Percentiles rank a stretch among this genome's conserved stretches.
phyloP scores from a whole-genome alignment of 352 stramenopile species.

The Globisporangium paddicum region DNA sequence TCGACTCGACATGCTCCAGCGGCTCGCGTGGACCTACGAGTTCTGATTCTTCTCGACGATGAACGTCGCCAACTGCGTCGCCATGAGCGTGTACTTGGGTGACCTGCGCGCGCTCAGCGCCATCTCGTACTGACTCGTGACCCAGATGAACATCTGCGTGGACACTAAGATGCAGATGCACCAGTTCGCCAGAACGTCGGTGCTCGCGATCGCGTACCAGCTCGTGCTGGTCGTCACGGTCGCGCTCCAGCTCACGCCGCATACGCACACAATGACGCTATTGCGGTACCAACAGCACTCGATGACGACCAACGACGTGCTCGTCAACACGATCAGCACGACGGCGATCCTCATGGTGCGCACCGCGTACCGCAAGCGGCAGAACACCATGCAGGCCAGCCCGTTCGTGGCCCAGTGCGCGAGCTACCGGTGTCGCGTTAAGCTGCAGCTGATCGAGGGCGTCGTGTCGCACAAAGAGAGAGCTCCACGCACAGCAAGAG shows the following conservation, averaged over 20 bases:
- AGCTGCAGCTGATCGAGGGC: conserved; percentile 2
- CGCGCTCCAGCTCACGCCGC: neutral
- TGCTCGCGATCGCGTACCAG: neutral
- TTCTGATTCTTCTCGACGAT: conserved; percentile 5
- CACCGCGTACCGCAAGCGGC: conserved; percentile 13
- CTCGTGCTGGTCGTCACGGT: neutral
- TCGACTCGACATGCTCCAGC: conserved; percentile 3
- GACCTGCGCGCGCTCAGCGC: neutral
- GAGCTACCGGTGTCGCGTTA: conserved; percentile 18
- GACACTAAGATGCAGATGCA: neutral
- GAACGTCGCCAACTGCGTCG: neutral
- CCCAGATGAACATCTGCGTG: conserved; percentile 1
- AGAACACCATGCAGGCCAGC: neutral
- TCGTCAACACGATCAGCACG: conserved; percentile 11
- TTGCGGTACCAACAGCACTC: neutral
- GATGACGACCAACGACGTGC: conserved; percentile 5
- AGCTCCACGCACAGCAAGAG: neutral
- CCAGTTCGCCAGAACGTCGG: neutral
- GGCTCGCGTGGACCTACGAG: conserved; percentile 1
- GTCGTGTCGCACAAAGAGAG: neutral
- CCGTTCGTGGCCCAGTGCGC: conserved; percentile 14
- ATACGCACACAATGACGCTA: neutral
- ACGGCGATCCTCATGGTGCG: conserved; percentile 5
- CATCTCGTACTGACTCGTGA: neutral
- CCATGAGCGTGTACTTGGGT: neutral